Percentiles rank a stretch among this genome's conserved stretches.
These are phyloP conservation scores for Malassezia vespertilionis DNA, from an alignment of 1,284 basidiomycete species.

Conservation along the genomic window DNA sequence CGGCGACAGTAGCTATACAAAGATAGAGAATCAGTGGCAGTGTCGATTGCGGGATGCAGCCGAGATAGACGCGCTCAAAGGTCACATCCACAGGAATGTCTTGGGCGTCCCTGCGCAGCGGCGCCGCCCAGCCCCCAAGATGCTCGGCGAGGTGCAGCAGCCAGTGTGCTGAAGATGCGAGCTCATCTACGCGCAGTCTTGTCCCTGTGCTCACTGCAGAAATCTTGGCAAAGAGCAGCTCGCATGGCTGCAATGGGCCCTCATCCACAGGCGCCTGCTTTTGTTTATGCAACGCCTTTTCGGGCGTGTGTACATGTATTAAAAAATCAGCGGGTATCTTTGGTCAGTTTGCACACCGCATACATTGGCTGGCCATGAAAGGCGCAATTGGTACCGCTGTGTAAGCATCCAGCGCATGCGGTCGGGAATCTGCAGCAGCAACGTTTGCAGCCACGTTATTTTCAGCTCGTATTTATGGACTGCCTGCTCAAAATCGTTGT, in stretches of 20 bases:
- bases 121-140: neutral
- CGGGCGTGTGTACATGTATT: slow-evolving; percentile 4
- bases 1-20: neutral
- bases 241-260: slow-evolving; percentile 5
- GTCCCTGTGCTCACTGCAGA: neutral
- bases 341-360: neutral
- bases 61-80: slow-evolving; percentile 15
- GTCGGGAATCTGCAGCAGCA: neutral
- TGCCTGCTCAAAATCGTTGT: neutral
- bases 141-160: neutral
- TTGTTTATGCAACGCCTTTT: neutral
- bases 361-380: slow-evolving; percentile 14
- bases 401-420: slow-evolving; percentile 5
- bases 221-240: slow-evolving; percentile 2
- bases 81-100: slow-evolving; percentile 4
- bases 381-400: slow-evolving; percentile 11
- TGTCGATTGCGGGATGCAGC: slow-evolving; percentile 4
- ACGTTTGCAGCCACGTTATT: neutral
- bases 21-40: neutral
- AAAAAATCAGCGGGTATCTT: slow-evolving; percentile 1
- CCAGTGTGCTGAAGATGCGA: neutral
- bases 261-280: neutral
- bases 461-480: neutral
- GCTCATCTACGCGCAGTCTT: neutral
- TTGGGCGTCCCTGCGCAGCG: neutral